These are phyloP conservation scores for Domatiomyces globalis DNA, from an alignment of 2,329 filamentous ascomycete genomes.

Conservation along the genomic window DNA sequence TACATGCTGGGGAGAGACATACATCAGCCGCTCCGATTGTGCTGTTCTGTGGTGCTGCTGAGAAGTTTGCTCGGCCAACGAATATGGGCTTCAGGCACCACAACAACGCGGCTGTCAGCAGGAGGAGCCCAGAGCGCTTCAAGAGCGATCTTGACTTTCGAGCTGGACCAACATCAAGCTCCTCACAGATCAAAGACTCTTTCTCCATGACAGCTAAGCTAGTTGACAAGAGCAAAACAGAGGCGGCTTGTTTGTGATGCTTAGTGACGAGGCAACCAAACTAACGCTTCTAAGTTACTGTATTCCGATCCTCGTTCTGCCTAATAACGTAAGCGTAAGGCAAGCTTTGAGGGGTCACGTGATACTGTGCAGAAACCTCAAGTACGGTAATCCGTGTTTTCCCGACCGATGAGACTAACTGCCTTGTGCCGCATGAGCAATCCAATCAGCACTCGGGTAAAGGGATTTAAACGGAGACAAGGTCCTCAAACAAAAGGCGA, in stretches of 20 bases:
- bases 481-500: not conserved
- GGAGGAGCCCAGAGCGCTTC: not conserved
- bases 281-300: too few relatives aligned
- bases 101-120: not conserved
- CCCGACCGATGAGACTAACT: not conserved
- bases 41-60: not conserved
- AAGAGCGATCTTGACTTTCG: not conserved
- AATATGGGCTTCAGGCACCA: not conserved
- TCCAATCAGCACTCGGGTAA: not conserved
- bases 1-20: slow-evolving; percentile 46
- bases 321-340: too few relatives aligned
- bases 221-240: not conserved
- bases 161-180: not conserved
- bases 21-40: slow-evolving; percentile 14
- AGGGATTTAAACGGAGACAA: not conserved
- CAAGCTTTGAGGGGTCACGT: not conserved
- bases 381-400: not conserved
- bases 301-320: too few relatives aligned
- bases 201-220: not conserved
- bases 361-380: too few relatives aligned
- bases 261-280: not conserved
- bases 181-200: not conserved
- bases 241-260: too few relatives aligned
- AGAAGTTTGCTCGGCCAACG: too few relatives aligned
- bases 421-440: not conserved